phyloP scores from a whole-genome alignment of 139 green algal species.

The Volvox reticuliferus region DNA sequence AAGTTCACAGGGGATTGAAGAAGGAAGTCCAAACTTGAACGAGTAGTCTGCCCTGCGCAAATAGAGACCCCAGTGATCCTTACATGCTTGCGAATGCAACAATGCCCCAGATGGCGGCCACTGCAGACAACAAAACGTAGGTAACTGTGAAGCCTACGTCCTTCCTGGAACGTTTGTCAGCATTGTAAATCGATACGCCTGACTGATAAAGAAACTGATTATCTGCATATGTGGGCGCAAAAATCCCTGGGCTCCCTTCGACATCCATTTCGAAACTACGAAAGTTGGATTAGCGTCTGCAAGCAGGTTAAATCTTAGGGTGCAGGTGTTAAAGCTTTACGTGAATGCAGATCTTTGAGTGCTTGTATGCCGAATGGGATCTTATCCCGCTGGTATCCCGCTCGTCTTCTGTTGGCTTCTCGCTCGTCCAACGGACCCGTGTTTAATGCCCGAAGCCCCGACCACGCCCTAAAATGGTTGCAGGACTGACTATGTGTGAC shows the following conservation, averaged over 20 bases:
- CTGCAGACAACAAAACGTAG: not conserved
- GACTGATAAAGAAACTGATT: not conserved
- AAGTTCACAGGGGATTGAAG: not conserved
- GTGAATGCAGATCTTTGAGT: too few relatives aligned
- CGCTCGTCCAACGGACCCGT: too few relatives aligned
- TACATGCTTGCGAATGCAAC: conserved; percentile 5
- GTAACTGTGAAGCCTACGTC: not conserved
- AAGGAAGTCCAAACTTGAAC: too few relatives aligned
- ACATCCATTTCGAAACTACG: not conserved
- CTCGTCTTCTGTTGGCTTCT: too few relatives aligned
- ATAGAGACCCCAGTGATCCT: not conserved
- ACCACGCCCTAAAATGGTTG: too few relatives aligned
- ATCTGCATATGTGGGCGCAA: not conserved
- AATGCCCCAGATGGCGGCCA: conserved; percentile 17
- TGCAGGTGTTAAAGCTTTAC: too few relatives aligned
- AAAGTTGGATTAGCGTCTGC: too few relatives aligned
- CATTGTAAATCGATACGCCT: not conserved
- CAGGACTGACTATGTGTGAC: too few relatives aligned
- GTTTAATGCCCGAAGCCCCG: too few relatives aligned
- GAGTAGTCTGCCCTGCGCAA: not conserved
- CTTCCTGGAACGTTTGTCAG: not conserved
- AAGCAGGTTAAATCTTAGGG: too few relatives aligned
- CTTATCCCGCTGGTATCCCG: too few relatives aligned
- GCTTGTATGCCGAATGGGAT: too few relatives aligned
- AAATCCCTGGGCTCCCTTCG: not conserved